These are phyloP conservation scores for Solanum neorickii DNA, from an alignment of 257 asterid species.

Conservation along the genomic window DNA sequence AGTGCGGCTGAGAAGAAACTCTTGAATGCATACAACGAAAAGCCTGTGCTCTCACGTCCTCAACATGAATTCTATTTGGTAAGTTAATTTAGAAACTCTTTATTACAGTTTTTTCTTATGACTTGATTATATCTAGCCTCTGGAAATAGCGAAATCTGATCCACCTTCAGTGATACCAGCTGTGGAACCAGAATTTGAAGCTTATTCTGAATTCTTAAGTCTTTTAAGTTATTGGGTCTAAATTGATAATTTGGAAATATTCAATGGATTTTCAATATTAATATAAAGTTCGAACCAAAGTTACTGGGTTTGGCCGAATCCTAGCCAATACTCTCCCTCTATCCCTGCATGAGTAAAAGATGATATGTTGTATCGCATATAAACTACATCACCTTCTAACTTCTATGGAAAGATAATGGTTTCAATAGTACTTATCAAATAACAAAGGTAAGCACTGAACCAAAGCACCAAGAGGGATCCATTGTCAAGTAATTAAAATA, in stretches of 20 bases:
- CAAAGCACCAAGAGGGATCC: not conserved
- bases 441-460: not conserved
- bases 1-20: slow-evolving; percentile 77
- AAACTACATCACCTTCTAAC: not conserved
- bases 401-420: not conserved
- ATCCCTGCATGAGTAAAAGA: not conserved
- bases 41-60: slow-evolving; percentile 91
- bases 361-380: not conserved
- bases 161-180: not conserved
- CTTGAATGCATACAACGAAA: slow-evolving; percentile 83
- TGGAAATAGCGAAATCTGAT: not conserved
- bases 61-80: slow-evolving; percentile 90
- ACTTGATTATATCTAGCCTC: not conserved
- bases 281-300: not conserved
- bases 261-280: not conserved
- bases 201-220: not conserved
- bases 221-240: not conserved
- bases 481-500: not conserved
- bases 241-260: not conserved
- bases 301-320: not conserved
- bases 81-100: not conserved
- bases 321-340: not conserved
- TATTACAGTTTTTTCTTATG: not conserved
- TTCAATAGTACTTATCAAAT: not conserved
- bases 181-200: not conserved